Evolutionary conservation across 164 flowering plant genomes (phyloP).

Genomic region (Tetrastigma voinierianum): DNA sequence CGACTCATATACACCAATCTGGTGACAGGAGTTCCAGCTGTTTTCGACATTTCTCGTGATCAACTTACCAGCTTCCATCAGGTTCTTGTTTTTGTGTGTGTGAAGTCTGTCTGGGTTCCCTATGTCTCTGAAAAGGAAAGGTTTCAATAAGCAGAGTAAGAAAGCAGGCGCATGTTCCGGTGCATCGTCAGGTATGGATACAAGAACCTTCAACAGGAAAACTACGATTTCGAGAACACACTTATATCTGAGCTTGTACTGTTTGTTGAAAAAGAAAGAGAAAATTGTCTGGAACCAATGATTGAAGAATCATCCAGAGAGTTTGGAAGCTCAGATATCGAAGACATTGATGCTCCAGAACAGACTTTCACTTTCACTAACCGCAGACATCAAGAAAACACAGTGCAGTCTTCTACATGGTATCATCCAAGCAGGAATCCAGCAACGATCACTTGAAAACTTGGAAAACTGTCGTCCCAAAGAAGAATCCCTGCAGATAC

Average conservation of each 20-base stretch:
- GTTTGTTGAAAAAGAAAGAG: conserved; percentile 48
- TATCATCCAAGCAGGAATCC: conserved; percentile 12
- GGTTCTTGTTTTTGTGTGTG: conserved; percentile 59
- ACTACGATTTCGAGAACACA: conserved; percentile 47
- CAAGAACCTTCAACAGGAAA: conserved; percentile 47
- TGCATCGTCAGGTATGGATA: conserved; percentile 76
- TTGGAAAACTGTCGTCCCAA: conserved; percentile 7
- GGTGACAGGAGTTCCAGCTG: conserved; percentile 58
- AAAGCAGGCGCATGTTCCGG: conserved; percentile 59
- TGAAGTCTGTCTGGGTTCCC: conserved; percentile 66
- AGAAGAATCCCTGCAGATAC: background rate
- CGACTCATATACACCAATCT: conserved; percentile 55
- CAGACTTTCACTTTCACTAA: conserved; percentile 7
- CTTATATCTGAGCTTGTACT: conserved; percentile 40
- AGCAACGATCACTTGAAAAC: conserved; percentile 14
- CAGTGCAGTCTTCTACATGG: conserved; percentile 20
- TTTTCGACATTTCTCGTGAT: conserved; percentile 72
- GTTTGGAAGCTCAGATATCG: conserved; percentile 17
- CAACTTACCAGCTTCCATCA: conserved; percentile 75
- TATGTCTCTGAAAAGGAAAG: conserved; percentile 42
- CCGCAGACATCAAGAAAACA: conserved; percentile 17
- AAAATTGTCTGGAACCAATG: conserved; percentile 25
- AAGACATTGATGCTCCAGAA: conserved; percentile 13
- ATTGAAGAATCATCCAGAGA: conserved; percentile 9
- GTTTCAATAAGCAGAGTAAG: conserved; percentile 47